Conservation (phyloP, 495 filamentous ascomycete species). For the Trichoderma gamsii region DNA sequence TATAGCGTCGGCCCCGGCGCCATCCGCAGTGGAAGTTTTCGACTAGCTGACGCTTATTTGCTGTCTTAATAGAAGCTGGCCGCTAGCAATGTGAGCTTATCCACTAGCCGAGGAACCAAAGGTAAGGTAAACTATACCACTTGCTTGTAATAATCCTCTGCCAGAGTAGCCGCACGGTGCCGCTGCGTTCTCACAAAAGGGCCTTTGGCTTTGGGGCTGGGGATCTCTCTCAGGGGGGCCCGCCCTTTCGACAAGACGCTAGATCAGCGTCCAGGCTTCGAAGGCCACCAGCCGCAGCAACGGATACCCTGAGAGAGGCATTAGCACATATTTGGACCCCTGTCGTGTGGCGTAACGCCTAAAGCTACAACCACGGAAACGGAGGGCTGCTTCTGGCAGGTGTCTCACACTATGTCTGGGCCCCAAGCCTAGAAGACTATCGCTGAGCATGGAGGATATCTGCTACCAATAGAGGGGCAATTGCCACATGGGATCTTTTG, state of each 20-base stretch:
- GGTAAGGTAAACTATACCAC: background rate
- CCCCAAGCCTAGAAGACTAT: background rate
- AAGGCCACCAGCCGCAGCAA: background rate
- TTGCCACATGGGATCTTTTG: constrained; percentile 2
- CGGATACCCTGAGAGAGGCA: background rate
- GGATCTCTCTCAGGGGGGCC: background rate
- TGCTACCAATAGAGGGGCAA: background rate
- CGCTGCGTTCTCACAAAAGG: background rate
- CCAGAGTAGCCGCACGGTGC: background rate
- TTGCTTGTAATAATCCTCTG: background rate
- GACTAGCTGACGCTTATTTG: too few species aligned
- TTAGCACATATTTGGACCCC: background rate
- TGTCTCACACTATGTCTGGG: background rate
- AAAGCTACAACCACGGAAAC: background rate
- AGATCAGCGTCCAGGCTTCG: background rate
- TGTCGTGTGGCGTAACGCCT: background rate
- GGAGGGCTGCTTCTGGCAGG: background rate
- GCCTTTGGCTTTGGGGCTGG: background rate
- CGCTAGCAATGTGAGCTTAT: background rate
- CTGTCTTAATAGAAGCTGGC: background rate
- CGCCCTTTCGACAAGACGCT: background rate
- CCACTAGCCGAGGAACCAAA: constrained; percentile 2
- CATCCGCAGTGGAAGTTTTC: background rate
- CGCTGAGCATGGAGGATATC: background rate
- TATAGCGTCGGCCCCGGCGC: background rate